These are phyloP conservation scores for Mucor indicus DNA, from an alignment of 371 early-diverging fungal species.

Conservation along the genomic window DNA sequence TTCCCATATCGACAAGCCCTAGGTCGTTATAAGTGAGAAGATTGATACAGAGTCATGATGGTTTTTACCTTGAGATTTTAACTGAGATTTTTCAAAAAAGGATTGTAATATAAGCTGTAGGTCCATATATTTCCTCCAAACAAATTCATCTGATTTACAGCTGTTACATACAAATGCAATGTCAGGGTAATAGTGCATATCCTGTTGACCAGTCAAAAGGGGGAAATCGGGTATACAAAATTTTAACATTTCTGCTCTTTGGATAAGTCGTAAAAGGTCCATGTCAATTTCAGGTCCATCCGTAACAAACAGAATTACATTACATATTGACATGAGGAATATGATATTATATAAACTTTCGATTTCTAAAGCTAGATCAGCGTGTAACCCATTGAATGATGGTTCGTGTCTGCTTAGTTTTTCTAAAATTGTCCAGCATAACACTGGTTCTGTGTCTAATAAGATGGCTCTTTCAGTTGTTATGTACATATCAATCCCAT, in stretches of 20 bases:
- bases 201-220: slow-evolving; percentile 21
- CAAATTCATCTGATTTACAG: slow-evolving; percentile 30
- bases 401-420: slow-evolving; percentile 43
- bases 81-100: slow-evolving; percentile 34
- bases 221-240: slow-evolving; percentile 47
- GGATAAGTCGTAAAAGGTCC: slow-evolving; percentile 42
- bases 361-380: slow-evolving; percentile 56
- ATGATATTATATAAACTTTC: slow-evolving; percentile 52
- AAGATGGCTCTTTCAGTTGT: slow-evolving; percentile 69
- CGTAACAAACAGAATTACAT: slow-evolving; percentile 61
- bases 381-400: slow-evolving; percentile 41
- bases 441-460: slow-evolving; percentile 67
- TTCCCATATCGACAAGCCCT: slow-evolving; percentile 31
- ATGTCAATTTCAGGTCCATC: slow-evolving; percentile 50
- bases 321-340: slow-evolving; percentile 66
- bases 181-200: slow-evolving; percentile 39
- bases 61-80: slow-evolving; percentile 41
- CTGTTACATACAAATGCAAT: slow-evolving; percentile 54
- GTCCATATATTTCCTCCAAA: slow-evolving; percentile 17
- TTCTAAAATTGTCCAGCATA: slow-evolving; percentile 55
- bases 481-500: slow-evolving; percentile 70
- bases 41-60: neutral
- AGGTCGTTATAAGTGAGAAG: neutral
- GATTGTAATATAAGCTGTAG: slow-evolving; percentile 18
- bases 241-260: slow-evolving; percentile 53